These are phyloP conservation scores for Plasmopara halstedii DNA, from an alignment of 352 stramenopile genomes.

Conservation along the genomic window DNA sequence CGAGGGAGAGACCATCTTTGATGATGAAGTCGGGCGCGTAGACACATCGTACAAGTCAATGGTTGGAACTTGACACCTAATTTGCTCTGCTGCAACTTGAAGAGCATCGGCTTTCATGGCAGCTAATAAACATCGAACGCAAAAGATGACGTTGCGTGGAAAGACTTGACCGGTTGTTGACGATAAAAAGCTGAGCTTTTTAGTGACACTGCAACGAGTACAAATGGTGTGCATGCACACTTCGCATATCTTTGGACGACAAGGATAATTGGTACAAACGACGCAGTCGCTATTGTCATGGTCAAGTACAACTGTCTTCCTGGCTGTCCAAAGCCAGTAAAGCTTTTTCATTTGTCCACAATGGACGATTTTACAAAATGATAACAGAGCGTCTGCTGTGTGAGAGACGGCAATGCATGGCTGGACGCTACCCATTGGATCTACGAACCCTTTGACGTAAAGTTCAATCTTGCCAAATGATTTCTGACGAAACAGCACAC, in stretches of 20 bases:
- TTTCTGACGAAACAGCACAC: constrained; percentile 30
- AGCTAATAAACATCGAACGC: constrained; percentile 17
- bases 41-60: constrained; percentile 16
- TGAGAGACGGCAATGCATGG: constrained; percentile 7
- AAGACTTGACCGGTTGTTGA: constrained; percentile 5
- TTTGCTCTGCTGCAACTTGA: constrained; percentile 22
- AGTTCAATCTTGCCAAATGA: constrained; percentile 27
- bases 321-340: constrained; percentile 21
- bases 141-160: constrained; percentile 21
- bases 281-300: constrained; percentile 7
- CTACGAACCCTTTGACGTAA: constrained; percentile 28
- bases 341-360: constrained; percentile 37
- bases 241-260: constrained; percentile 10
- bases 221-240: constrained; percentile 18
- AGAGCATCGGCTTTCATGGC: constrained; percentile 12
- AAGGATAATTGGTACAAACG: constrained; percentile 9
- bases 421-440: constrained; percentile 18
- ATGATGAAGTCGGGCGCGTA: constrained; percentile 9
- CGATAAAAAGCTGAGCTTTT: constrained; percentile 23
- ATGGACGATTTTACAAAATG: constrained; percentile 13
- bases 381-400: constrained; percentile 20
- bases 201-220: constrained; percentile 14
- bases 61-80: constrained; percentile 7
- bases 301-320: constrained; percentile 14
- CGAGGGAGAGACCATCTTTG: constrained; percentile 12